Evolutionary conservation across 116 monocot species (phyloP).

Genomic region (Papilionanthe hybrid): DNA sequence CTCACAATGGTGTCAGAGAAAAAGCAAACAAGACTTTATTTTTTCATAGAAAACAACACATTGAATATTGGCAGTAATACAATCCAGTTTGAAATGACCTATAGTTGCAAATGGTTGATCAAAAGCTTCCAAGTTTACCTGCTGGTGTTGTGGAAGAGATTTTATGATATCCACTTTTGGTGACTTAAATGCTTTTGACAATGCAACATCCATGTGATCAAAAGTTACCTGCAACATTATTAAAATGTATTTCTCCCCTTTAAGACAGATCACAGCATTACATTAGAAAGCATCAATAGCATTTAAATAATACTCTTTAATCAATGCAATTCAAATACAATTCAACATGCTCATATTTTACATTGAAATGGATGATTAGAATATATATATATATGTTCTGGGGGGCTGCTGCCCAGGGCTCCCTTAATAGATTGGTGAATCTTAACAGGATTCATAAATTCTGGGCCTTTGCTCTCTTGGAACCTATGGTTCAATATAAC

Average conservation of each 20-base stretch:
- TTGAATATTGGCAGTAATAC: not conserved
- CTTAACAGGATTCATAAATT: too few species aligned
- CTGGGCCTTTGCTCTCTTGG: too few species aligned
- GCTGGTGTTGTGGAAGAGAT: slow-evolving; percentile 92
- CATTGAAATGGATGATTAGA: not conserved
- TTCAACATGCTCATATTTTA: not conserved
- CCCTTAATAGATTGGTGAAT: too few species aligned
- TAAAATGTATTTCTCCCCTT: slow-evolving; percentile 4
- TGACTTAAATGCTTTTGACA: slow-evolving; percentile 90
- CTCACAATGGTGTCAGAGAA: not conserved
- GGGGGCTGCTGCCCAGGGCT: too few species aligned
- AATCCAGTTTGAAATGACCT: not conserved
- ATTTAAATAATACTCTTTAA: not conserved
- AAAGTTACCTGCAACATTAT: slow-evolving; percentile 57
- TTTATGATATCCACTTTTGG: slow-evolving; percentile 65
- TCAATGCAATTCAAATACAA: not conserved
- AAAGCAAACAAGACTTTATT: not conserved
- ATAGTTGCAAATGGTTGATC: not conserved
- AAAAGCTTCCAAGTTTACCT: slow-evolving; percentile 34
- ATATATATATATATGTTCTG: too few species aligned
- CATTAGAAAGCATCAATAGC: not conserved
- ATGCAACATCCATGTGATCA: slow-evolving; percentile 78
- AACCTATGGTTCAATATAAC: too few species aligned
- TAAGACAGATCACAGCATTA: not conserved
- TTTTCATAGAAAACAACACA: not conserved